Evolutionary conservation across 306 rosid genomes (phyloP).

Genomic region (Sechiopsis laciniata): DNA sequence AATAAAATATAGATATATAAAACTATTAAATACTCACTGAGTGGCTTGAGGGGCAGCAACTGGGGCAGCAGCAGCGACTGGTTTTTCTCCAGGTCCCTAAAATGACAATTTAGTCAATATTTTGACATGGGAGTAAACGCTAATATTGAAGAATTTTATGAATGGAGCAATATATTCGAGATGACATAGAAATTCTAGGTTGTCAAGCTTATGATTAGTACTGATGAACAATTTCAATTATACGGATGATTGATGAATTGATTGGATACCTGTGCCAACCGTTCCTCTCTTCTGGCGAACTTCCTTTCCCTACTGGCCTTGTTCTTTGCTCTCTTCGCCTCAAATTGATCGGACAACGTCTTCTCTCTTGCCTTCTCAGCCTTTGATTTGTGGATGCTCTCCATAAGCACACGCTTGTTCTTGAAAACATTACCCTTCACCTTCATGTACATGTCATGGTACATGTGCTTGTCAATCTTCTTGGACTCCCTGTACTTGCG

Average conservation of each 20-base stretch:
- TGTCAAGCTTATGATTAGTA: not conserved
- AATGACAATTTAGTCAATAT: not conserved
- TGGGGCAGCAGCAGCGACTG: constrained; percentile 30
- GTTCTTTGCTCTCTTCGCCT: constrained; percentile 93
- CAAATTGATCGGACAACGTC: constrained; percentile 87
- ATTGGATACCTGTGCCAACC: constrained; percentile 59
- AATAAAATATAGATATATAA: not conserved
- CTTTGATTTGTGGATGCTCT: constrained; percentile 91
- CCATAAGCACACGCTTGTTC: constrained; percentile 94
- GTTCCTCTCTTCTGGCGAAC: constrained; percentile 81
- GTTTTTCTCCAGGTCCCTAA: constrained; percentile 80
- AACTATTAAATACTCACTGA: constrained; percentile 43
- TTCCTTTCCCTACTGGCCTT: constrained; percentile 95
- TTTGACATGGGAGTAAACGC: not conserved
- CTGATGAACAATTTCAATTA: not conserved
- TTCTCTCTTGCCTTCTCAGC: constrained; percentile 98
- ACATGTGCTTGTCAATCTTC: constrained; percentile 96
- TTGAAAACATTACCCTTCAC: constrained; percentile 97
- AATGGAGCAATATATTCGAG: not conserved
- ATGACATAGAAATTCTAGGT: not conserved
- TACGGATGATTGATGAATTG: not conserved
- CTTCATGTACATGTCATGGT: constrained; percentile 97
- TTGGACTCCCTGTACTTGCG: constrained; percentile 89
- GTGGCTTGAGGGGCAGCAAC: constrained; percentile 43
- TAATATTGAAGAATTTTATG: not conserved